Conservation (phyloP, 208 protist genomes). For the Leishmania arabica region DNA sequence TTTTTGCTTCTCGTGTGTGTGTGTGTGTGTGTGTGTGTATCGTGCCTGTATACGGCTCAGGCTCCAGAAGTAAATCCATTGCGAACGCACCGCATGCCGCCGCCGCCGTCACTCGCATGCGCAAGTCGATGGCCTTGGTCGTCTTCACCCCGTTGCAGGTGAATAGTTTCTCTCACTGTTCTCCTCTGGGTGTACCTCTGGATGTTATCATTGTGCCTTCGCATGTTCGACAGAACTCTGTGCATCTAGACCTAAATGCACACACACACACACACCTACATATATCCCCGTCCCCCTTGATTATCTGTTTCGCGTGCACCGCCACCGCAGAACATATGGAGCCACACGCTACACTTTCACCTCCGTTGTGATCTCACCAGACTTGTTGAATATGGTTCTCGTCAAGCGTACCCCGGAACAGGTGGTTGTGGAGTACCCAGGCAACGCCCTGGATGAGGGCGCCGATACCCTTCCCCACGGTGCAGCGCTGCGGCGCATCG, state of each 20-base stretch:
- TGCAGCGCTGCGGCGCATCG: slow-evolving; percentile 39
- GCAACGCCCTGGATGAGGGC: slow-evolving; percentile 10
- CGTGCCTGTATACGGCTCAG: background rate
- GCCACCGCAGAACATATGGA: background rate
- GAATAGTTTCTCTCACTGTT: background rate
- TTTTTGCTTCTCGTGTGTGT: background rate
- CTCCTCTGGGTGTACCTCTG: background rate
- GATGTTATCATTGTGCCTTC: background rate
- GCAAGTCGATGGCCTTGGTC: background rate
- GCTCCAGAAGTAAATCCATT: background rate
- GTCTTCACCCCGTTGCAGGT: background rate
- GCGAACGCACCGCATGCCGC: background rate
- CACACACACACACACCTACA: background rate
- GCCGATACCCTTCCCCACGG: slow-evolving; percentile 23
- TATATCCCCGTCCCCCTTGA: background rate
- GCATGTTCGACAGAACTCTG: background rate
- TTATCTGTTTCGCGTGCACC: background rate
- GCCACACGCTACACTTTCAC: background rate
- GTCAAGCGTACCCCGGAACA: slow-evolving; percentile 39
- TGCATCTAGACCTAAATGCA: background rate
- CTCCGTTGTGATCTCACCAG: background rate
- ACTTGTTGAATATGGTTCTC: slow-evolving; percentile 45
- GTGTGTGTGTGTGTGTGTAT: background rate
- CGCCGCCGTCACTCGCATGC: background rate
- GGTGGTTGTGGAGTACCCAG: slow-evolving; percentile 24